phyloP scores from a whole-genome alignment of 2,329 filamentous ascomycete species.

The Macroventuria anomochaeta region DNA sequence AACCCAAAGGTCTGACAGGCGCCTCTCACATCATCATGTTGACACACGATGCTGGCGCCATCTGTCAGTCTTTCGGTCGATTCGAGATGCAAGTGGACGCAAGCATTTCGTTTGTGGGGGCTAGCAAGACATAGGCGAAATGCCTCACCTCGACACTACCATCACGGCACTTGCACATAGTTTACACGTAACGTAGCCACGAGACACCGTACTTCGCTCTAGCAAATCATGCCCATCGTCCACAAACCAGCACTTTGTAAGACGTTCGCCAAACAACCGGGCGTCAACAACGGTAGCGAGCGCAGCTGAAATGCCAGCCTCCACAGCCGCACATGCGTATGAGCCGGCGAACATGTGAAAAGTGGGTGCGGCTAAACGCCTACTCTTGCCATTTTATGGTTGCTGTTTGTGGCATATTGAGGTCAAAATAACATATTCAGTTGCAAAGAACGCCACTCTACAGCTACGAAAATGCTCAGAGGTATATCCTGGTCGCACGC shows the following conservation, averaged over 20 bases:
- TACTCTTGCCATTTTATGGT: neutral
- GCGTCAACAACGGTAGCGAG: neutral
- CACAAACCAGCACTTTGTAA: neutral
- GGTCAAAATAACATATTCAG: constrained; percentile 9
- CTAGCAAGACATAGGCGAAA: constrained; percentile 6
- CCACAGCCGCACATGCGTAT: neutral
- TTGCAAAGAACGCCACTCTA: constrained; percentile 18
- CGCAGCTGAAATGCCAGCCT: constrained; percentile 5
- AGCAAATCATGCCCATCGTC: neutral
- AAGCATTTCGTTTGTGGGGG: neutral
- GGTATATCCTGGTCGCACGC: constrained; percentile 11
- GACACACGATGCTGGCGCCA: neutral
- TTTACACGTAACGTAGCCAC: neutral
- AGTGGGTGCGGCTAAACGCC: constrained; percentile 5
- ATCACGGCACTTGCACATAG: neutral
- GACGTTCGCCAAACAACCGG: neutral
- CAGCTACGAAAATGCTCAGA: constrained; percentile 19
- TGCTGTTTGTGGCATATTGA: neutral
- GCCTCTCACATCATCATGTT: constrained; percentile 8
- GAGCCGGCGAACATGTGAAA: constrained; percentile 8
- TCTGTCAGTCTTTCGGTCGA: neutral
- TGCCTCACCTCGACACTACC: neutral
- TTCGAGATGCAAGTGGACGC: neutral
- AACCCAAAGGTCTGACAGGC: neutral
- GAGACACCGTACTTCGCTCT: neutral